Evolutionary conservation across 2,329 filamentous ascomycete genomes (phyloP), one percentile per base, ranked within the genome.

Genomic region (Ceratocystis eucalypticola): DNA sequence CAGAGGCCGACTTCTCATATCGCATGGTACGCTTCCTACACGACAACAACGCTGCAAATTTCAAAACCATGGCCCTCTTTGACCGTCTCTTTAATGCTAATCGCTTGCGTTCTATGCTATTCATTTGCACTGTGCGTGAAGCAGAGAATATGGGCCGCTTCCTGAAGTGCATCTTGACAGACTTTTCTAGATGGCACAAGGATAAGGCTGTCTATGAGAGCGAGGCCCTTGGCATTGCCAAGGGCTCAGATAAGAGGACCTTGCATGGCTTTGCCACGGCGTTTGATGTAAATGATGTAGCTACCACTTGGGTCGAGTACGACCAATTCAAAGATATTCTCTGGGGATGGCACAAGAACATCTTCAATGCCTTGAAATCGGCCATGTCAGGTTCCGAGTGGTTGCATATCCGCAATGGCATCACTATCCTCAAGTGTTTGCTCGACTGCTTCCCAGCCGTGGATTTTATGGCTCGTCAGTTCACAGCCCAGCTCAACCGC

Each of bases 401-500:
- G 83, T 96, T 96, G 88, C 92, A 96, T 74, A 96, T 97, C 73
- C 87, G 93, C 66, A 99, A 99, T 74, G 91, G 91, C 57, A 95
- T 97, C 70, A 94, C 88, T 67, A 82, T 97, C 3, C 80, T 99
- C 68, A 95, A 94, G 73, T 82, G 84, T 10, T 81, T 96, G 61
- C 83, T 90, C 28, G 85, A 91, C 63, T 82, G 86, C 71, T 99
- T 96, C 80, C 95, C 94, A 3, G 88, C 87, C 17, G 84, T 97
- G 67, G 91, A 96, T 72, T 94, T 91, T 74, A 93, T 96, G 81
- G 94, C 90, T 44, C 80, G 79, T 48, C 82, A 83, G 70, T 85
- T 87, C 69, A 80, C 82, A 41, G 78, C 82, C 45, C 81, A 88
- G 70, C 79, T 89, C 22, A 83, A 85, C 70, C 80, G 79, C n/a